A percentile compares a stretch with the other conserved stretches of the same genome.
Evolutionary conservation across 495 filamentous ascomycete species (phyloP).

Genomic region (Lepraria neglecta): DNA sequence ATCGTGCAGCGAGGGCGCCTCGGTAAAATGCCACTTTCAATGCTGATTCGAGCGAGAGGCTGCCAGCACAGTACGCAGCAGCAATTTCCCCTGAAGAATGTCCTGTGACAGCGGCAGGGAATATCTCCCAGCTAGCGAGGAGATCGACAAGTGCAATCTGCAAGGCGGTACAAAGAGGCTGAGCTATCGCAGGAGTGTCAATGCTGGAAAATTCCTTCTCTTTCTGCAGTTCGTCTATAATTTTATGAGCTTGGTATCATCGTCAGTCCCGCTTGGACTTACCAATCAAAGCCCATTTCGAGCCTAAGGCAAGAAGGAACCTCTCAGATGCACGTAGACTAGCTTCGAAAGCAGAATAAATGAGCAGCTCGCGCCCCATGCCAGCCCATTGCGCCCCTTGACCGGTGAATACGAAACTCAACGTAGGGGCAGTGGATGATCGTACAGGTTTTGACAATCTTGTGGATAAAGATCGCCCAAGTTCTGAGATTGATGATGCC

Average conservation of each 20-base stretch:
- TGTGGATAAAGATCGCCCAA: too few relatives aligned
- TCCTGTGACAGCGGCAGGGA: conserved; percentile 32
- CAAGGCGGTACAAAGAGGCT: conserved; percentile 35
- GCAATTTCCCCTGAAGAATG: conserved; percentile 42
- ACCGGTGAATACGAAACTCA: conserved; percentile 38
- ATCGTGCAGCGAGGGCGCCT: conserved; percentile 12
- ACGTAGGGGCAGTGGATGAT: conserved; percentile 20
- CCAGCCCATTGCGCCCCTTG: conserved; percentile 41
- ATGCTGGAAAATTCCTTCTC: conserved; percentile 23
- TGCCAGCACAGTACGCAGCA: conserved; percentile 36
- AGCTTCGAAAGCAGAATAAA: neutral
- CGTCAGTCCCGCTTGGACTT: too few relatives aligned
- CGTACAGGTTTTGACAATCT: conserved; percentile 22
- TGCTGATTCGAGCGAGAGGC: conserved; percentile 15
- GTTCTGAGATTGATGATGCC: conserved; percentile 15
- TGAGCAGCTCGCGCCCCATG: conserved; percentile 28
- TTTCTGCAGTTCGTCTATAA: conserved; percentile 21
- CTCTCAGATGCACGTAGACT: conserved; percentile 6
- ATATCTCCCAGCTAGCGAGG: conserved; percentile 34
- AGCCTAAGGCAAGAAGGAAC: too few relatives aligned
- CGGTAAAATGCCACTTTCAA: conserved; percentile 34
- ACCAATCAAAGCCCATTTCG: too few relatives aligned
- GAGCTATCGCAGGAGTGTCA: conserved; percentile 24
- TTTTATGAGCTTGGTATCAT: conserved; percentile 32
- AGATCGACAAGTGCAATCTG: conserved; percentile 38